phyloP scores from a whole-genome alignment of 176 grass and related monocot genomes.

The Areca catechu region DNA sequence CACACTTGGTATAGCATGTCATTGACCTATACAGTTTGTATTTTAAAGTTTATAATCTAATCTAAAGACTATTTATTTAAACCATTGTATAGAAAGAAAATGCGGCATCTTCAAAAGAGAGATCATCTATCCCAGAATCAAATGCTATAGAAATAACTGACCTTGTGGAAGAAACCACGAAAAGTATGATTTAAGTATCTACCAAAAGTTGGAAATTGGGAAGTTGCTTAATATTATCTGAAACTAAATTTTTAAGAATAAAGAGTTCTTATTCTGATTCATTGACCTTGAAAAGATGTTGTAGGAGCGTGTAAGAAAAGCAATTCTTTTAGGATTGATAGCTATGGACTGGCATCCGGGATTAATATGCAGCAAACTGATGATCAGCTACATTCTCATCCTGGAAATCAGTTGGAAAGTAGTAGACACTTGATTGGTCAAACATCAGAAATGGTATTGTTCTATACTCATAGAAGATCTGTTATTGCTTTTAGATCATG shows the following conservation, averaged over 20 bases:
- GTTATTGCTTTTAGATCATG: too few relatives aligned
- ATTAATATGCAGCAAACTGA: constrained; percentile 25
- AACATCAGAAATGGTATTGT: constrained; percentile 36
- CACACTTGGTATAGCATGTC: background rate
- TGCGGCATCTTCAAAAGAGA: constrained; percentile 24
- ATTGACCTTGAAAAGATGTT: constrained; percentile 8
- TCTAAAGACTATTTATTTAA: too few relatives aligned
- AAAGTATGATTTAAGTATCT: constrained; percentile 27
- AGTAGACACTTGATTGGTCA: constrained; percentile 10
- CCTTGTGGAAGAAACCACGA: constrained; percentile 24
- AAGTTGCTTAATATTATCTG: background rate
- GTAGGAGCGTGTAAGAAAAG: constrained; percentile 20
- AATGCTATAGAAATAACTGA: constrained; percentile 3
- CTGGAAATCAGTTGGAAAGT: constrained; percentile 31
- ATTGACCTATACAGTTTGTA: too few relatives aligned
- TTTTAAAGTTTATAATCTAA: too few relatives aligned
- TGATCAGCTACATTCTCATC: constrained; percentile 16
- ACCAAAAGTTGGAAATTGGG: background rate
- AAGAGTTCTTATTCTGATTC: background rate
- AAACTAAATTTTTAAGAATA: constrained; percentile 12
- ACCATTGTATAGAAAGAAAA: constrained; percentile 14
- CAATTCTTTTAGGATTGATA: constrained; percentile 18
- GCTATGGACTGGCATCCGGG: constrained; percentile 24
- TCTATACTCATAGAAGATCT: too few relatives aligned
- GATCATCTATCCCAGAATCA: constrained; percentile 8